Evolutionary conservation across 176 grass and related monocot genomes (phyloP).

Genomic region (Elaeis guineensis): DNA sequence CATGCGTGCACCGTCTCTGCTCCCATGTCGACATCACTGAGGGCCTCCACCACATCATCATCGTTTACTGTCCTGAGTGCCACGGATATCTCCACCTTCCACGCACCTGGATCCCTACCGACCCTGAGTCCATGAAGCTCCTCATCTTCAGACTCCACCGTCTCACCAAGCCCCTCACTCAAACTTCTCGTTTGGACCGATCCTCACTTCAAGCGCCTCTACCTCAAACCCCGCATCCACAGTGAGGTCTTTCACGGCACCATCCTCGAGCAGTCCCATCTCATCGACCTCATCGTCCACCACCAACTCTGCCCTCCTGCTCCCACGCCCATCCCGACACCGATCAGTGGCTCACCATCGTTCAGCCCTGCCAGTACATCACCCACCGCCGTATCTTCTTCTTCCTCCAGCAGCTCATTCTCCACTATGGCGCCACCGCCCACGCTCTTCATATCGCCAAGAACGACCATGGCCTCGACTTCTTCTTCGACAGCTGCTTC

Average conservation of each 20-base stretch:
- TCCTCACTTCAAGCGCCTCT: slow-evolving; percentile 91
- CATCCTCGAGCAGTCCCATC: slow-evolving; percentile 69
- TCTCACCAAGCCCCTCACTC: no score
- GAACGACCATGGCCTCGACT: slow-evolving; percentile 45
- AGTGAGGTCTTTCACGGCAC: slow-evolving; percentile 60
- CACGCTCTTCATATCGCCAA: slow-evolving; percentile 50
- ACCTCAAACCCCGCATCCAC: slow-evolving; percentile 75
- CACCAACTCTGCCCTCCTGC: slow-evolving; percentile 63
- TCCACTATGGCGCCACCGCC: slow-evolving; percentile 57
- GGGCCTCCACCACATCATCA: no score
- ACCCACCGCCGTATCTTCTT: slow-evolving; percentile 75
- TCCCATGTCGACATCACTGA: no score
- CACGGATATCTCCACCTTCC: no score
- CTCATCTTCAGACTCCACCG: no score
- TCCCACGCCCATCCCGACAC: slow-evolving; percentile 55
- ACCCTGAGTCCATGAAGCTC: no score
- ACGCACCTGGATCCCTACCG: no score
- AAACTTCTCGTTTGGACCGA: slow-evolving; percentile 89
- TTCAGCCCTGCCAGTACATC: slow-evolving; percentile 77
- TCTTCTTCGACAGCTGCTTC: slow-evolving; percentile 69
- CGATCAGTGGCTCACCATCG: slow-evolving; percentile 67
- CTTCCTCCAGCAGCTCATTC: slow-evolving; percentile 81
- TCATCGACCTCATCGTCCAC: slow-evolving; percentile 71
- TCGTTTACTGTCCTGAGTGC: no score
- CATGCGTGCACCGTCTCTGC: no score